A percentile compares a stretch with the other conserved stretches of the same genome.
Evolutionary conservation across 306 rosid species (phyloP).

Genomic region (Dicorynia guianensis): DNA sequence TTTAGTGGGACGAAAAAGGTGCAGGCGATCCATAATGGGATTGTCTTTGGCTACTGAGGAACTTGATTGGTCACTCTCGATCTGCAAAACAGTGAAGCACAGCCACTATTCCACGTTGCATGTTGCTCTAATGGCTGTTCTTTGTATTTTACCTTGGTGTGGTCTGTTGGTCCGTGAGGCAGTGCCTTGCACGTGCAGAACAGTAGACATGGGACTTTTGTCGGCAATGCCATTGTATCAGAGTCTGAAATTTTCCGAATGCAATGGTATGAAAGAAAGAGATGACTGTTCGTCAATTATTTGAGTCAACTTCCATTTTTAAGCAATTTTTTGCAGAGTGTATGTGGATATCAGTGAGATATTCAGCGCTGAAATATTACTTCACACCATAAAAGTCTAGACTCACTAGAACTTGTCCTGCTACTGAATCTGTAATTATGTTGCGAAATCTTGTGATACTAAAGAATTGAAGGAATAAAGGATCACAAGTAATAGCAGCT

Average conservation of each 20-base stretch:
- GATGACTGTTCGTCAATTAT: slow-evolving; percentile 18
- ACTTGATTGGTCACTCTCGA: slow-evolving; percentile 23
- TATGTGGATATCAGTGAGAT: neutral
- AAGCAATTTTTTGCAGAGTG: neutral
- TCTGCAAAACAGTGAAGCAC: slow-evolving; percentile 5
- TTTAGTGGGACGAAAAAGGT: slow-evolving; percentile 31
- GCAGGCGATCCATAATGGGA: slow-evolving; percentile 18
- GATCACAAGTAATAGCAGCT: no score
- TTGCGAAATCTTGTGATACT: neutral
- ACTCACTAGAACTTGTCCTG: neutral
- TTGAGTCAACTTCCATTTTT: neutral
- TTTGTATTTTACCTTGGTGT: slow-evolving; percentile 37
- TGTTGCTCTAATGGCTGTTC: slow-evolving; percentile 58
- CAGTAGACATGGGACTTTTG: slow-evolving; percentile 36
- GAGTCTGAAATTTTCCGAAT: neutral
- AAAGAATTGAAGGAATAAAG: neutral
- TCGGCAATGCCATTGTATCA: neutral
- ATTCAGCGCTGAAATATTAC: neutral
- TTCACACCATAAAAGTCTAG: neutral
- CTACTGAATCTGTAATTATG: slow-evolving; percentile 10
- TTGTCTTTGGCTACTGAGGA: slow-evolving; percentile 29
- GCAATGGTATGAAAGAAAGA: neutral
- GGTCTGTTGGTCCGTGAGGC: slow-evolving; percentile 47
- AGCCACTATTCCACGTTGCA: slow-evolving; percentile 60
- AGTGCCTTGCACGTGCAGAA: slow-evolving; percentile 44